Conservation (phyloP, 2,329 filamentous ascomycete species). For the Aspergillus sp. region DNA sequence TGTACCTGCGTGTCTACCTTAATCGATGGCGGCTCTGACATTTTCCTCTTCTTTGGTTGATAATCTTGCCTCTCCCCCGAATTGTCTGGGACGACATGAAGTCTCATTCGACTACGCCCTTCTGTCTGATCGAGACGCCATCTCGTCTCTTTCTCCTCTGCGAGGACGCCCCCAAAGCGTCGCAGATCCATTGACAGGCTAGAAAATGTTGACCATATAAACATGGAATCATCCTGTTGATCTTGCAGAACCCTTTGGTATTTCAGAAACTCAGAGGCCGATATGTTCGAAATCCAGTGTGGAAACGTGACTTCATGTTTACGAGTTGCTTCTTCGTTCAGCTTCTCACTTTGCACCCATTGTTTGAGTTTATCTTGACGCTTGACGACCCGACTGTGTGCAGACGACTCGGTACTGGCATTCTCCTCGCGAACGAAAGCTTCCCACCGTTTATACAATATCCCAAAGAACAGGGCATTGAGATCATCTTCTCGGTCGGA, state of each 20-base stretch:
- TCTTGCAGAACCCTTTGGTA: conserved; percentile 84
- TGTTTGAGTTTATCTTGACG: conserved; percentile 73
- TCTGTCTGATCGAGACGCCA: conserved; percentile 96
- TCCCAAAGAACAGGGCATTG: conserved; percentile 72
- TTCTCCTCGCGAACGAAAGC: conserved; percentile 80
- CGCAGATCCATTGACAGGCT: conserved; percentile 71
- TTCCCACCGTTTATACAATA: conserved; percentile 77
- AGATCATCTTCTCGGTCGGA: conserved; percentile 71
- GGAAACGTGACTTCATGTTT: conserved; percentile 81
- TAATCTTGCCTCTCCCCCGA: conserved; percentile 62
- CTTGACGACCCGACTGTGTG: conserved; percentile 60
- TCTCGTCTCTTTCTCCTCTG: conserved; percentile 55
- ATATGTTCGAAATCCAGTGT: conserved; percentile 94
- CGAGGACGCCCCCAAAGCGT: conserved; percentile 73
- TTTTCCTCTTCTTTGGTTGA: conserved; percentile 79
- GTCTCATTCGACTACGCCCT: conserved; percentile 87
- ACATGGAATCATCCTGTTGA: conserved; percentile 80
- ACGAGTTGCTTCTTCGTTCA: conserved; percentile 62
- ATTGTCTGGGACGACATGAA: conserved; percentile 74
- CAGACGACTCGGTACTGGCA: conserved; percentile 65
- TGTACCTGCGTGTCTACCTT: conserved; percentile 41
- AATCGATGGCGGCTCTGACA: conserved; percentile 43
- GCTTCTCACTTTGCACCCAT: conserved; percentile 65
- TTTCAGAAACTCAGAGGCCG: conserved; percentile 83
- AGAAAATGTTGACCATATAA: conserved; percentile 64